Percentiles rank a stretch among this genome's conserved stretches.
Evolutionary conservation across 441 rosid species (phyloP).

Genomic region (Bruguiera hainesii): DNA sequence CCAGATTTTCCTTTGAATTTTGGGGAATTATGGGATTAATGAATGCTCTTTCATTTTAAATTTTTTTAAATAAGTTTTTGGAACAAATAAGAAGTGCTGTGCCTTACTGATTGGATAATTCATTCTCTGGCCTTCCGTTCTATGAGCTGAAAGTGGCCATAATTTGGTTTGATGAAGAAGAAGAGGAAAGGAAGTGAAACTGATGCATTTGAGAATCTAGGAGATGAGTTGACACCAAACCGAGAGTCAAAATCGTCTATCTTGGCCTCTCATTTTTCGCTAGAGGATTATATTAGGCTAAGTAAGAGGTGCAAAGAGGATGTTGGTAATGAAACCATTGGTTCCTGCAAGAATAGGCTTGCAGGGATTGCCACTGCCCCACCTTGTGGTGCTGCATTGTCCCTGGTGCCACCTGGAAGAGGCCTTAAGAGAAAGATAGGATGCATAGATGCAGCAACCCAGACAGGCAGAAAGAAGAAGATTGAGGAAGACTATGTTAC

Average conservation of each 20-base stretch:
- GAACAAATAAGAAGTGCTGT: too few species aligned
- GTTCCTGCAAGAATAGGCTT: conserved; percentile 67
- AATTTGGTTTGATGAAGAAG: conserved; percentile 70
- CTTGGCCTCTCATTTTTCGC: conserved; percentile 62
- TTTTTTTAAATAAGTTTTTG: too few species aligned
- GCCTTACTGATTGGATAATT: too few species aligned
- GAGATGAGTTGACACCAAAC: conserved; percentile 30
- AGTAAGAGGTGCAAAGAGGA: conserved; percentile 82
- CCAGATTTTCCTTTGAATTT: too few species aligned
- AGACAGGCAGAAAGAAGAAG: conserved; percentile 77
- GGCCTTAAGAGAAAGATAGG: conserved; percentile 98
- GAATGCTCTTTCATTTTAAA: too few species aligned
- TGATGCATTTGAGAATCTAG: conserved; percentile 35
- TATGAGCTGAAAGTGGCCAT: background rate
- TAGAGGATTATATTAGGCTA: conserved; percentile 75
- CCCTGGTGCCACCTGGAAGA: conserved; percentile 66
- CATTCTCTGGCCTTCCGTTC: background rate
- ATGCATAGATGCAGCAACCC: conserved; percentile 80
- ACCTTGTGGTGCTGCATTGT: conserved; percentile 77
- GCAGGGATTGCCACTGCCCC: conserved; percentile 93
- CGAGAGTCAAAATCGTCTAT: conserved; percentile 46
- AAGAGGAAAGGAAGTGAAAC: conserved; percentile 89
- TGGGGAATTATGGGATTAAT: too few species aligned
- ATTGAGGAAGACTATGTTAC: conserved; percentile 65
- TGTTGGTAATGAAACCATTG: conserved; percentile 40